Conservation (phyloP, 1,139 yeast species). For the Suhomyces ambrosiae region DNA sequence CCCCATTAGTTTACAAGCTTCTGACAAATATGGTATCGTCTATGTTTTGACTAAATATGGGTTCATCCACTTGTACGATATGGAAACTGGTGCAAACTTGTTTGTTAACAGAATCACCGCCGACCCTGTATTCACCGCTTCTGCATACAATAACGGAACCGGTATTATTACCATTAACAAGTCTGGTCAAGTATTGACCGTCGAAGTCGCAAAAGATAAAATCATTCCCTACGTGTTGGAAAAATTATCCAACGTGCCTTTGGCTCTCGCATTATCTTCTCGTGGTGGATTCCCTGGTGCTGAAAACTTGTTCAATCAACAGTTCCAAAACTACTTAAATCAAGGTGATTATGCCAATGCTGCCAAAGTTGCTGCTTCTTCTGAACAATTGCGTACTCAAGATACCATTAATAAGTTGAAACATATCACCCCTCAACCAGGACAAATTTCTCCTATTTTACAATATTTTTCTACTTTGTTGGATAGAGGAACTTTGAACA, state of each 20-base stretch:
- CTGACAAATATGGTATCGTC: constrained; percentile 81
- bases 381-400: constrained; percentile 91
- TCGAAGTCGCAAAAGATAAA: constrained; percentile 82
- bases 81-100: constrained; percentile 88
- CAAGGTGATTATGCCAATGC: constrained; percentile 91
- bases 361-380: constrained; percentile 95
- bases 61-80: constrained; percentile 91
- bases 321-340: constrained; percentile 80
- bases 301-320: constrained; percentile 86
- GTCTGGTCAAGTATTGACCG: constrained; percentile 92
- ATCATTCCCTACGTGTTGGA: constrained; percentile 89
- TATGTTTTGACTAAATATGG: constrained; percentile 94
- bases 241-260: constrained; percentile 79
- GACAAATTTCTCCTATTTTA: constrained; percentile 90
- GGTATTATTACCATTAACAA: constrained; percentile 95
- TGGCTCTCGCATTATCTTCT: constrained; percentile 87
- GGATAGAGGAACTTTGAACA: constrained; percentile 91
- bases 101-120: constrained; percentile 97
- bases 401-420: constrained; percentile 93
- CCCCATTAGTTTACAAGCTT: constrained; percentile 91
- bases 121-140: constrained; percentile 92
- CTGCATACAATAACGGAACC: constrained; percentile 68
- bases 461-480: constrained; percentile 90
- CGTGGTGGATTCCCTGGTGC: constrained; percentile 98
- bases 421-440: constrained; percentile 91